Conservation (phyloP, 2,329 filamentous ascomycete species). For the Samsoniella hepiali region DNA sequence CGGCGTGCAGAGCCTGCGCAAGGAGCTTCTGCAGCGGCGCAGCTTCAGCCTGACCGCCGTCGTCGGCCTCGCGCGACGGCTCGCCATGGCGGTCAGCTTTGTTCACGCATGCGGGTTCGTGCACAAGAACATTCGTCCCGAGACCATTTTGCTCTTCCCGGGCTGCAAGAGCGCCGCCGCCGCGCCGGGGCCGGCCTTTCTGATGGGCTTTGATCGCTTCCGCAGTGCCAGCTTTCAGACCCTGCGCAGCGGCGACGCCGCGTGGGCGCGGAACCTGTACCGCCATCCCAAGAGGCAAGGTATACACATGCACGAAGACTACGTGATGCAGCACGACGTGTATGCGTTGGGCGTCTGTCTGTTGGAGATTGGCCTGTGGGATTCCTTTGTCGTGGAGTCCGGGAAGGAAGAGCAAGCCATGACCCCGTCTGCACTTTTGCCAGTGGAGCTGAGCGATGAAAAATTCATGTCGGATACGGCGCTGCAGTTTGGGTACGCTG, state of each 20-base stretch:
- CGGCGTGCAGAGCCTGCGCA: slow-evolving; percentile 24
- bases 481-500: neutral
- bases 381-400: slow-evolving; percentile 32
- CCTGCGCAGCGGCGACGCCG: neutral
- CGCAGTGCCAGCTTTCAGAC: neutral
- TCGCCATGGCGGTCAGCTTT: slow-evolving; percentile 22
- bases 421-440: neutral
- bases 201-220: neutral
- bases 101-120: slow-evolving; percentile 42
- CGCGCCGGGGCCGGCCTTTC: neutral
- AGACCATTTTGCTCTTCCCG: slow-evolving; percentile 36
- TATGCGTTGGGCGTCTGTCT: slow-evolving; percentile 45
- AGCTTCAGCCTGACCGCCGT: no score
- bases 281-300: neutral
- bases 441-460: neutral
- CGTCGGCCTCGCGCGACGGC: no score
- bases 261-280: neutral
- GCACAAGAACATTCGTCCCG: slow-evolving; percentile 46
- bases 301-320: slow-evolving; percentile 29
- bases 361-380: slow-evolving; percentile 41
- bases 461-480: neutral
- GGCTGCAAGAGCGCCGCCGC: neutral
- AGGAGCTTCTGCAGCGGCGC: slow-evolving; percentile 28
- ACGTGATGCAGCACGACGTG: slow-evolving; percentile 49
- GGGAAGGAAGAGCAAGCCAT: neutral